These are phyloP conservation scores for Aspergillus flavus DNA, from an alignment of 2,329 filamentous ascomycete species.

Conservation along the genomic window DNA sequence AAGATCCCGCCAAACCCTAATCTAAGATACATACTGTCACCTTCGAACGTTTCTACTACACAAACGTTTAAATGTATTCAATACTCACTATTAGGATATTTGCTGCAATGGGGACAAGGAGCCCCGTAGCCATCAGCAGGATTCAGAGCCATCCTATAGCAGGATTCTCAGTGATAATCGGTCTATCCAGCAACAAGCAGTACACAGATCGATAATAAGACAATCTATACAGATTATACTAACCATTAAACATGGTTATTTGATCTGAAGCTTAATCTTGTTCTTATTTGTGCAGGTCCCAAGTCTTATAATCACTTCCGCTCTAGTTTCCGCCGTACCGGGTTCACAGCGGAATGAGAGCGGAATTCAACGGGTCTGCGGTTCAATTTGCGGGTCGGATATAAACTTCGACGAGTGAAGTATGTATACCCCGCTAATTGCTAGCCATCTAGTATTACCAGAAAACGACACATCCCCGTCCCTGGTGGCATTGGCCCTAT, in stretches of 20 bases:
- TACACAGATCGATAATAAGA: neutral
- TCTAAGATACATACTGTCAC: neutral
- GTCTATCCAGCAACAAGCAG: neutral
- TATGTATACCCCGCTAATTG: neutral
- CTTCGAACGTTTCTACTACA: no score
- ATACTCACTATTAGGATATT: neutral
- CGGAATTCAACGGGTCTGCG: neutral
- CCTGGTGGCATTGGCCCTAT: neutral
- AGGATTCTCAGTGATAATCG: neutral
- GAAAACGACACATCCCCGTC: neutral
- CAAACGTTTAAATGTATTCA: no score
- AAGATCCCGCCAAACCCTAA: neutral
- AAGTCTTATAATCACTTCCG: neutral
- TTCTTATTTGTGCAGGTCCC: no score
- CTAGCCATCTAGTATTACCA: neutral
- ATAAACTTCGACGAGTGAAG: neutral
- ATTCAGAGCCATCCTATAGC: neutral
- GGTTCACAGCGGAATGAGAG: neutral
- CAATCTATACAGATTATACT: neutral
- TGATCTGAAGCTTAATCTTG: neutral
- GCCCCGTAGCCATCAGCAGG: neutral
- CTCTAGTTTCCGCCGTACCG: neutral
- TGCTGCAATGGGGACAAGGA: neutral
- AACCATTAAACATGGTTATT: neutral
- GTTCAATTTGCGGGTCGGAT: neutral